A percentile compares a stretch with the other conserved stretches of the same genome.
Conservation (phyloP, 2,329 filamentous ascomycete species). For the Chrysoporthe cubensis region DNA sequence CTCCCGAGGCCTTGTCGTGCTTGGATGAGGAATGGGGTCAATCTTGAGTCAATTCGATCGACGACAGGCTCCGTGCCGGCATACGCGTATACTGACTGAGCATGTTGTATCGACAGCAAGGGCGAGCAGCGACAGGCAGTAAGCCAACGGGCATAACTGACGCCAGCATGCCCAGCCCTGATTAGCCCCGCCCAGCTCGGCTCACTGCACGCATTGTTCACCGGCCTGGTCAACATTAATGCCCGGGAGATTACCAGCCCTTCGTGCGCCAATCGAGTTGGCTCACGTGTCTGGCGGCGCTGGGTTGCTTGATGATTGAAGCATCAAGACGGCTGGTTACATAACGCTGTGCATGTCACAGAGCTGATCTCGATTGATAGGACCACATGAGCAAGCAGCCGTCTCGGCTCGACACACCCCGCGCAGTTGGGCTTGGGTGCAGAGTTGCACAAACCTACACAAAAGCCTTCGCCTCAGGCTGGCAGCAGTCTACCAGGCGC, state of each 20-base stretch:
- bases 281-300: too few species aligned
- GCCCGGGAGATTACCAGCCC: constrained; percentile 17
- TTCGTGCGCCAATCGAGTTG: constrained; percentile 15
- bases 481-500: too few species aligned
- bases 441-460: too few species aligned
- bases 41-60: not conserved
- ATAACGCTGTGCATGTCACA: too few species aligned
- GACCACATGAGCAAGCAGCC: not conserved
- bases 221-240: constrained; percentile 8
- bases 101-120: not conserved
- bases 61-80: not conserved
- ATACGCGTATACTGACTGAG: not conserved
- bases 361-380: too few species aligned
- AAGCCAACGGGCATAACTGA: too few species aligned
- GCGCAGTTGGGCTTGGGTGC: not conserved
- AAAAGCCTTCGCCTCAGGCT: too few species aligned
- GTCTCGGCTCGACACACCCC: not conserved
- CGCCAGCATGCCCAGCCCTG: constrained; percentile 8
- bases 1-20: too few species aligned
- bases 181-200: not conserved
- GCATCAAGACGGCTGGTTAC: too few species aligned
- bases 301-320: too few species aligned
- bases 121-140: too few species aligned
- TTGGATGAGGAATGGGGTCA: not conserved
- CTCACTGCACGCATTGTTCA: constrained; percentile 4